A percentile compares a stretch with the other conserved stretches of the same genome.
Evolutionary conservation across 148 eudicot genomes (phyloP).

Genomic region (Rheum nobile): DNA sequence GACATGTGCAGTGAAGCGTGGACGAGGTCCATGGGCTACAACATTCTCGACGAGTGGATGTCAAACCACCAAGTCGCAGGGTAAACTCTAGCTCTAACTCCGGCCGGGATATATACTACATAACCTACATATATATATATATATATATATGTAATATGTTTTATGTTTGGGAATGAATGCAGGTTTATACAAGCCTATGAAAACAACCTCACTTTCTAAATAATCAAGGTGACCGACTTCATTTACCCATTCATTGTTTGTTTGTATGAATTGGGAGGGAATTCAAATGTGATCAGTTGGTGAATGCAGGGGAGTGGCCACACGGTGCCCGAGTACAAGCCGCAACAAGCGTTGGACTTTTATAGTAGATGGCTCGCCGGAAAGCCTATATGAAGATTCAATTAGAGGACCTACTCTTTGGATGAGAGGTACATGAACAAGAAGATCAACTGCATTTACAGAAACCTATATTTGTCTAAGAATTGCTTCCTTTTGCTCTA

Average conservation of each 20-base stretch:
- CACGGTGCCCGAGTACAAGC: constrained; percentile 5
- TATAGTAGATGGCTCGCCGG: neutral
- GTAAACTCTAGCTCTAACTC: too few relatives aligned
- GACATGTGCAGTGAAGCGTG: constrained; percentile 2
- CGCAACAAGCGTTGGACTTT: neutral
- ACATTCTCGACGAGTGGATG: neutral
- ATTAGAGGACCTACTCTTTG: too few relatives aligned
- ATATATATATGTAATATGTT: too few relatives aligned
- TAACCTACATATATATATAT: too few relatives aligned
- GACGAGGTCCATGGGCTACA: constrained; percentile 1
- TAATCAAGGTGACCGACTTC: neutral
- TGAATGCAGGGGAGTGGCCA: neutral
- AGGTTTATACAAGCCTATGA: neutral
- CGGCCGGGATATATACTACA: too few relatives aligned
- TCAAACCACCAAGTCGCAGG: neutral
- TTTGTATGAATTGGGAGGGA: neutral
- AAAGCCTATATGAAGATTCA: neutral
- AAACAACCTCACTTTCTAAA: neutral
- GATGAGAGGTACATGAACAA: too few relatives aligned
- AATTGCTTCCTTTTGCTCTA: neutral
- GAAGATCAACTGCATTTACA: too few relatives aligned
- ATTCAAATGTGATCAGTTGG: neutral
- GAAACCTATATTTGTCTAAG: neutral
- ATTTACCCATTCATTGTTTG: neutral
- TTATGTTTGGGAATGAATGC: neutral